Conservation (phyloP, 2,329 filamentous ascomycete genomes). For the Nemania sp. region DNA sequence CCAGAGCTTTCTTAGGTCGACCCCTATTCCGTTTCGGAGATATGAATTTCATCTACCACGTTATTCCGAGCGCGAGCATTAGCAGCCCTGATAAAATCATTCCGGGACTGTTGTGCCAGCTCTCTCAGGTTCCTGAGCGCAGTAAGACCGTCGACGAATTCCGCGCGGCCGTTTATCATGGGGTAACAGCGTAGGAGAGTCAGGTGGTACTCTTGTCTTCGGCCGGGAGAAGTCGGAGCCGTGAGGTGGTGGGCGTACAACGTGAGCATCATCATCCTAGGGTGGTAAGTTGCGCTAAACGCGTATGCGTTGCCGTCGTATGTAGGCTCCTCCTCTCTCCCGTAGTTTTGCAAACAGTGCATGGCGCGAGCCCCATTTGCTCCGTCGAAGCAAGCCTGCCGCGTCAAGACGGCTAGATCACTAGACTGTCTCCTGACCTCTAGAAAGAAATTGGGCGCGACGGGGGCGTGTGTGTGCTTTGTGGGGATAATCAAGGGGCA, state of each 20-base stretch:
- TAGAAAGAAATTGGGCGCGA: constrained; percentile 10
- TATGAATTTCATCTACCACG: neutral
- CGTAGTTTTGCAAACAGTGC: constrained; percentile 4
- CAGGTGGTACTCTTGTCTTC: constrained; percentile 48
- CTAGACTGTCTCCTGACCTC: neutral
- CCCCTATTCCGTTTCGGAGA: neutral
- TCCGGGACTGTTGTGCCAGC: constrained; percentile 44
- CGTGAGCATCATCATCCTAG: constrained; percentile 33
- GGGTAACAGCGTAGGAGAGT: constrained; percentile 39
- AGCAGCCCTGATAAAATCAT: constrained; percentile 38
- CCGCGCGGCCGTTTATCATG: constrained; percentile 38
- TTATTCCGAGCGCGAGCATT: neutral
- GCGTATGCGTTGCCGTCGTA: constrained; percentile 1
- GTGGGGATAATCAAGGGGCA: neutral
- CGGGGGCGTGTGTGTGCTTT: neutral
- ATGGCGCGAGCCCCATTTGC: constrained; percentile 1
- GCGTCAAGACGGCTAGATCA: neutral
- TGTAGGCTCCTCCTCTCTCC: neutral
- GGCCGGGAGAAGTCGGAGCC: constrained; percentile 38
- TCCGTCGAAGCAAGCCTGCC: constrained; percentile 2
- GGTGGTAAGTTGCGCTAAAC: constrained; percentile 1
- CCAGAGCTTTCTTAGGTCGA: neutral
- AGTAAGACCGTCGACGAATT: constrained; percentile 42
- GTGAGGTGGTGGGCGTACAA: constrained; percentile 46
- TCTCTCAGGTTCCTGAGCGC: constrained; percentile 49